Evolutionary conservation across 2,329 filamentous ascomycete species (phyloP).

Genomic region (Trichoderma aggressivum): DNA sequence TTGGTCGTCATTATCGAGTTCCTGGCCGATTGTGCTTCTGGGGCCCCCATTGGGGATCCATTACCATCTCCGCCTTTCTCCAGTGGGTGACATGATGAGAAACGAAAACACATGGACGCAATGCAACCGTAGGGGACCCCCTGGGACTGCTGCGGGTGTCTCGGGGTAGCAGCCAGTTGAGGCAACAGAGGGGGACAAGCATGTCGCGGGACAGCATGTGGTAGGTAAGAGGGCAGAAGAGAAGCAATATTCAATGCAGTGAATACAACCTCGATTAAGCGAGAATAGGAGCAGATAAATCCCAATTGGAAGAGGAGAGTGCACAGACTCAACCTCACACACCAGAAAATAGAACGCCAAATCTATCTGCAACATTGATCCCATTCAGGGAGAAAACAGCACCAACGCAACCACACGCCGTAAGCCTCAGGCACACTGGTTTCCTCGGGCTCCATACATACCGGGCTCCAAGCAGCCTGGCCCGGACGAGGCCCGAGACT

Average conservation of each 20-base stretch:
- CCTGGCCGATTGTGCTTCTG: neutral
- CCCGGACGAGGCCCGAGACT: neutral
- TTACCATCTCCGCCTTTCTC: neutral
- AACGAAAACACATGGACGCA: neutral
- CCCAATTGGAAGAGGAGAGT: neutral
- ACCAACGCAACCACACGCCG: neutral
- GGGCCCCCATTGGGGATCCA: neutral
- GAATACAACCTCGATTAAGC: neutral
- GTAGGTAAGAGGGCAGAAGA: too few relatives aligned
- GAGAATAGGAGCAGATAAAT: neutral
- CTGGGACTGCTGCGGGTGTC: neutral
- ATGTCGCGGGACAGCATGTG: too few relatives aligned
- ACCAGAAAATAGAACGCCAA: neutral
- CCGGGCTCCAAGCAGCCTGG: neutral
- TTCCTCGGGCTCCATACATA: neutral
- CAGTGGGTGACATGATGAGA: neutral
- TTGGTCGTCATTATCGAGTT: neutral
- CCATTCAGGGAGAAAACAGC: neutral
- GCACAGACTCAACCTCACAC: neutral
- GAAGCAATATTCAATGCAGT: neutral
- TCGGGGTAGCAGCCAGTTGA: neutral
- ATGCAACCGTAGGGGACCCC: neutral
- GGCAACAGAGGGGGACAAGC: neutral
- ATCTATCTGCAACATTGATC: neutral
- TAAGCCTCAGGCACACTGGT: constrained; percentile 1